These are phyloP conservation scores for Leishmania braziliensis DNA, from an alignment of 208 protist species.

Conservation along the genomic window DNA sequence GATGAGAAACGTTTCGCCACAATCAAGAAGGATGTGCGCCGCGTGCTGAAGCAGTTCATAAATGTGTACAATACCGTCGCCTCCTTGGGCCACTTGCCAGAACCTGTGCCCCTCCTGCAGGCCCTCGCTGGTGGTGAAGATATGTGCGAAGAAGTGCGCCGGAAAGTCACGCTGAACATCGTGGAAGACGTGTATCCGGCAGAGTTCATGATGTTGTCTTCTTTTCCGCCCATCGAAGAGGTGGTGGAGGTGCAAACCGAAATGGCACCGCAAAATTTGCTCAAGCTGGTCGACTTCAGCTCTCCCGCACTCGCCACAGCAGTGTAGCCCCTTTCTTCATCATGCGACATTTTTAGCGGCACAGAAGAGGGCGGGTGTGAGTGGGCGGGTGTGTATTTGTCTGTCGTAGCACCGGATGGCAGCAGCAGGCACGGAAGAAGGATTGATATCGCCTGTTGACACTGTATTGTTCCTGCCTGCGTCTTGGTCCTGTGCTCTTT, in stretches of 20 bases:
- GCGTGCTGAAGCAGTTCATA: slow-evolving; percentile 36
- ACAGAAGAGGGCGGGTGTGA: background rate
- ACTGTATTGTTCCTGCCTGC: background rate
- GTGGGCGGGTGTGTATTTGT: background rate
- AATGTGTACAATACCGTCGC: slow-evolving; percentile 67
- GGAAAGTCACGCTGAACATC: slow-evolving; percentile 31
- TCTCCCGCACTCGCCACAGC: background rate
- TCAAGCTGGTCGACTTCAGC: slow-evolving; percentile 37
- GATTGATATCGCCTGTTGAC: background rate
- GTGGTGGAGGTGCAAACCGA: slow-evolving; percentile 30
- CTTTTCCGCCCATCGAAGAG: slow-evolving; percentile 20
- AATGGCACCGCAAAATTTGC: slow-evolving; percentile 58
- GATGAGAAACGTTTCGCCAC: slow-evolving; percentile 9
- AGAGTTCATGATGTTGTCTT: slow-evolving; percentile 26
- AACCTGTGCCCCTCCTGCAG: slow-evolving; percentile 51
- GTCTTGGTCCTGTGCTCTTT: background rate
- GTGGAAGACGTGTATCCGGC: slow-evolving; percentile 48
- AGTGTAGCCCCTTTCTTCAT: background rate
- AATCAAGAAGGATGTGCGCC: slow-evolving; percentile 26
- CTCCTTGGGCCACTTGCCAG: slow-evolving; percentile 44
- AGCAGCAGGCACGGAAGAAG: background rate
- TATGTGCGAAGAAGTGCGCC: slow-evolving; percentile 32
- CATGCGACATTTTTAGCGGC: background rate
- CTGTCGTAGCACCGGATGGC: background rate
- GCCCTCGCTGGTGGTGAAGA: slow-evolving; percentile 32